These are phyloP conservation scores for Aspergillus sp. DNA, from an alignment of 2,329 filamentous ascomycete species.

Conservation along the genomic window DNA sequence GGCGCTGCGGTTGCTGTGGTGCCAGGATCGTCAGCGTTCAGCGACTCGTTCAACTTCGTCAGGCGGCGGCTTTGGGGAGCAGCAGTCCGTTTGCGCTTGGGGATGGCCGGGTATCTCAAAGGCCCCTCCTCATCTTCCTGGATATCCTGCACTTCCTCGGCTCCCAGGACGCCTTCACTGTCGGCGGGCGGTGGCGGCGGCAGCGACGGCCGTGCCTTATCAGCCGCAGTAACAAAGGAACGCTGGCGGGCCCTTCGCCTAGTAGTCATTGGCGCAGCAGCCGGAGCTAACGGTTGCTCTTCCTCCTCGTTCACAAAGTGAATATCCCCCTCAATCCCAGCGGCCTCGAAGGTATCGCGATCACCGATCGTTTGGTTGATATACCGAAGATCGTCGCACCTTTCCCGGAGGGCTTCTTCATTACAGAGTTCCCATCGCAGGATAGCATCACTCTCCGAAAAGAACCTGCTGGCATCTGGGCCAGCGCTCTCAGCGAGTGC, in stretches of 20 bases:
- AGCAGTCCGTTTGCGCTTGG: background rate
- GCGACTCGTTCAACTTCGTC: conserved; percentile 15
- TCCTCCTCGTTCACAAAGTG: conserved; percentile 21
- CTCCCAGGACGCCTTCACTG: background rate
- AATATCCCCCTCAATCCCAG: conserved; percentile 23
- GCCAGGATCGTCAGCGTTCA: conserved; percentile 5
- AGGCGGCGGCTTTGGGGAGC: conserved; percentile 17
- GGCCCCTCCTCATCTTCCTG: background rate
- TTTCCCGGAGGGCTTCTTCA: conserved; percentile 18
- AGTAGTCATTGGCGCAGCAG: conserved; percentile 5
- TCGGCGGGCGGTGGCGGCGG: background rate
- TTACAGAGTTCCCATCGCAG: conserved; percentile 30
- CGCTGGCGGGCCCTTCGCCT: conserved; percentile 2
- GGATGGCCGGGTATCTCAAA: conserved; percentile 1
- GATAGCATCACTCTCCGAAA: conserved; percentile 22
- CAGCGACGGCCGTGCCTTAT: background rate
- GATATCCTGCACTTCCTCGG: background rate
- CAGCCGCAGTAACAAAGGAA: background rate
- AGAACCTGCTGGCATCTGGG: conserved; percentile 16
- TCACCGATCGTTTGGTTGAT: conserved; percentile 30
- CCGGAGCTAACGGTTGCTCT: conserved; percentile 1
- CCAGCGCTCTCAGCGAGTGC: conserved; percentile 11
- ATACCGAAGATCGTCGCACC: conserved; percentile 17
- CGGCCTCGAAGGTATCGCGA: conserved; percentile 20
- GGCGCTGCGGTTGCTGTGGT: conserved; percentile 9